Evolutionary conservation across 2,329 filamentous ascomycete species (phyloP).

Genomic region (Pseudomassariella vexata): DNA sequence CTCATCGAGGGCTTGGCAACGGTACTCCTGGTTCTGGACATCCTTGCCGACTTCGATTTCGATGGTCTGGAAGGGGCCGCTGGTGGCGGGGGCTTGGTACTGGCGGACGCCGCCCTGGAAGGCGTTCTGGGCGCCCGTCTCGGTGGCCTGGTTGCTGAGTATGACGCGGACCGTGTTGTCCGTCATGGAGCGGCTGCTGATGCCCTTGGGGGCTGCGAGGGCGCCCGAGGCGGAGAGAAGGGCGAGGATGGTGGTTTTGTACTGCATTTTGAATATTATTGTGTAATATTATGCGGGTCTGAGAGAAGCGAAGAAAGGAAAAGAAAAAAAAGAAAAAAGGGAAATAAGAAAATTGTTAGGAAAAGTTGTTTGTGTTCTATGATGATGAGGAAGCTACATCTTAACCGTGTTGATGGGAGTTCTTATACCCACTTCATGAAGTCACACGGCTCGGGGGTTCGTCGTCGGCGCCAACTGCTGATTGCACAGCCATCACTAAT

Average conservation of each 20-base stretch:
- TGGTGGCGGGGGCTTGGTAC: neutral
- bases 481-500: no score
- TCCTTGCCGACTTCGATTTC: conserved; percentile 3
- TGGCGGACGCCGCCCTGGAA: neutral
- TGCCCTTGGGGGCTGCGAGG: neutral
- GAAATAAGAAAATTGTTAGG: neutral
- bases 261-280: neutral
- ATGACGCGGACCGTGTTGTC: neutral
- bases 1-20: no score
- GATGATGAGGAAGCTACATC: neutral
- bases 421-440: no score
- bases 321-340: neutral
- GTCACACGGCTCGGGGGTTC: no score
- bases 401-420: no score
- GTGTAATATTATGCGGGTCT: neutral
- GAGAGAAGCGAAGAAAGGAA: neutral
- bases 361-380: neutral
- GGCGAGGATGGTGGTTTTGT: neutral
- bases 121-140: conserved; percentile 2
- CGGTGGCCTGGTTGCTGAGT: neutral
- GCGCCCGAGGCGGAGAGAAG: conserved; percentile 1
- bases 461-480: no score
- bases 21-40: no score
- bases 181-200: neutral
- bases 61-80: neutral